Conservation (phyloP, 306 rosid genomes). For the Castanea mollissima region DNA sequence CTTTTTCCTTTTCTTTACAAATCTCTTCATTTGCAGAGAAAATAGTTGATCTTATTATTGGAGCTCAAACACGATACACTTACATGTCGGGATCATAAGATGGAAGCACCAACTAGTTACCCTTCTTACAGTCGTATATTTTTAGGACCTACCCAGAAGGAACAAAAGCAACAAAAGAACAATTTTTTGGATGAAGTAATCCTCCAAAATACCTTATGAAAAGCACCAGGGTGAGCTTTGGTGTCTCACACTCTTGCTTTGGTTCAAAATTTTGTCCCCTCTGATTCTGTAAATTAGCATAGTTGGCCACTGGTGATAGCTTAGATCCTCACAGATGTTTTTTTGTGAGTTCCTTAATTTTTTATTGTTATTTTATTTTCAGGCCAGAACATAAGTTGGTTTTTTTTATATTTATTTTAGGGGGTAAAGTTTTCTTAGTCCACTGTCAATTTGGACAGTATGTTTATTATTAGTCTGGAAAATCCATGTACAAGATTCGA, state of each 20-base stretch:
- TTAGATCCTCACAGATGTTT: background rate
- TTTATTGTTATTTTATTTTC: background rate
- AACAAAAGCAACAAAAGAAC: background rate
- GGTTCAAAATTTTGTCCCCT: background rate
- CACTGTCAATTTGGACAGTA: too few species aligned
- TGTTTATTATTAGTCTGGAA: too few species aligned
- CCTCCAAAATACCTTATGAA: background rate
- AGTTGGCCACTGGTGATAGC: too few species aligned
- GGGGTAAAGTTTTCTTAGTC: too few species aligned
- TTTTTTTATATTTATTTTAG: too few species aligned
- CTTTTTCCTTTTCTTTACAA: background rate
- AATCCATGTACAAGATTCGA: too few species aligned
- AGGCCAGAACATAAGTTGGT: too few species aligned
- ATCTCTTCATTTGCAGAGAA: constrained; percentile 51
- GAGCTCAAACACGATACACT: constrained; percentile 90
- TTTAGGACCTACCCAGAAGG: background rate
- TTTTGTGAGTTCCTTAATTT: background rate
- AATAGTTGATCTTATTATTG: constrained; percentile 75
- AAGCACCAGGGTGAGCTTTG: background rate
- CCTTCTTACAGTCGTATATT: constrained; percentile 15
- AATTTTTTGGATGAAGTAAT: background rate
- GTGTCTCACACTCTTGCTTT: background rate
- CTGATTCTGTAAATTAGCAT: background rate
- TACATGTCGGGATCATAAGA: constrained; percentile 83
- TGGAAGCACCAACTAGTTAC: constrained; percentile 10